These are phyloP conservation scores for Stipa capillata DNA, from an alignment of 176 grass and related monocot genomes.

Conservation along the genomic window DNA sequence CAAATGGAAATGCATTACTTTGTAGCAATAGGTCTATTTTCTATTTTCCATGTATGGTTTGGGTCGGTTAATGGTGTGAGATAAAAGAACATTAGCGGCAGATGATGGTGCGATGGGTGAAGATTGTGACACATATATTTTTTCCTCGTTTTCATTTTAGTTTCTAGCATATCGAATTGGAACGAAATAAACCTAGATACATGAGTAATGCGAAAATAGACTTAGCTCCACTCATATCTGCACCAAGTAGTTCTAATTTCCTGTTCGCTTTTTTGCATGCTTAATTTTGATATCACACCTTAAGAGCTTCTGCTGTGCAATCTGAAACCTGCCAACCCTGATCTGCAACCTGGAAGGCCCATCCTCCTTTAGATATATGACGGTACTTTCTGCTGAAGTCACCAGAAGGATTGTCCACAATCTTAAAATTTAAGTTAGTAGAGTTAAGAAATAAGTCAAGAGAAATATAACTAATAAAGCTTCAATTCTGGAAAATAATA, in stretches of 20 bases:
- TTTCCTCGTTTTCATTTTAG: not conserved
- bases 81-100: not conserved
- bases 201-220: not conserved
- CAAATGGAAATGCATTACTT: not conserved
- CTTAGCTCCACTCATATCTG: not conserved
- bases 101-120: not conserved
- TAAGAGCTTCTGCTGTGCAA: conserved; percentile 79
- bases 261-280: not conserved
- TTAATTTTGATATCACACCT: conserved; percentile 34
- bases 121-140: not conserved
- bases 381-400: conserved; percentile 49
- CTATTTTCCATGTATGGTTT: conserved; percentile 1
- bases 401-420: conserved; percentile 50
- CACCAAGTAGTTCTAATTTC: not conserved
- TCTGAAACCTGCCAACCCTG: conserved; percentile 76
- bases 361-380: conserved; percentile 69
- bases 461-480: conserved; percentile 1
- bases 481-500: conserved; percentile 16
- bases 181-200: not conserved
- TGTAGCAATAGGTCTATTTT: not conserved
- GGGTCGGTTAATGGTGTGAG: conserved; percentile 11
- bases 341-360: conserved; percentile 62
- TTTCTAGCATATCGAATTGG: not conserved
- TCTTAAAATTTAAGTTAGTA: conserved; percentile 47
- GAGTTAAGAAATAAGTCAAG: conserved; percentile 14